Evolutionary conservation across 2,329 filamentous ascomycete genomes (phyloP).

Genomic region (Fusarium euwallaceae): DNA sequence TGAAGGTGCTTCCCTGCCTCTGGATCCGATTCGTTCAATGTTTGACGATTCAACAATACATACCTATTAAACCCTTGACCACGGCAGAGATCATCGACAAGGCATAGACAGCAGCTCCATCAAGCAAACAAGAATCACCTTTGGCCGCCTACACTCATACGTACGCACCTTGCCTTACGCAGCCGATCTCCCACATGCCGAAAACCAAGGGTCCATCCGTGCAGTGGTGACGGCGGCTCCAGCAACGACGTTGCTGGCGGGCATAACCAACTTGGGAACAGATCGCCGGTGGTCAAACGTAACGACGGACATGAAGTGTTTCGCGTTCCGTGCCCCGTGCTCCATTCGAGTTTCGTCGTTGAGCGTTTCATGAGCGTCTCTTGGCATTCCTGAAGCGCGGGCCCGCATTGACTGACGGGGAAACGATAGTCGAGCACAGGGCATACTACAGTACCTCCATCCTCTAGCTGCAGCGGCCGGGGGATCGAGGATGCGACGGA

Average conservation of each 20-base stretch:
- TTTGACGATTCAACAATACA: neutral
- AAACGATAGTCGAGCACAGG: conserved; percentile 21
- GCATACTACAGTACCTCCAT: neutral
- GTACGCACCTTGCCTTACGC: neutral
- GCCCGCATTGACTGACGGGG: conserved; percentile 36
- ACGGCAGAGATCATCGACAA: neutral
- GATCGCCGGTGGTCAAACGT: conserved; percentile 41
- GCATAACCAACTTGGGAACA: conserved; percentile 11
- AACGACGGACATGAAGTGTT: conserved; percentile 26
- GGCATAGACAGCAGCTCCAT: neutral
- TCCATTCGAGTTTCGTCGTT: conserved; percentile 33
- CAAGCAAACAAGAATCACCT: neutral
- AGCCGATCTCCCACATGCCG: conserved; percentile 10
- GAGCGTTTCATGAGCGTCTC: conserved; percentile 39
- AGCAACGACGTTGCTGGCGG: conserved; percentile 15
- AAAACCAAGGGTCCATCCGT: conserved; percentile 34
- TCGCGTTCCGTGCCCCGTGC: conserved; percentile 31
- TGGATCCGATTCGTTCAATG: conserved; percentile 1
- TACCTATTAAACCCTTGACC: neutral
- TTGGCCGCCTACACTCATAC: neutral
- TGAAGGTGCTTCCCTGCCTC: neutral
- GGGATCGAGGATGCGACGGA: neutral
- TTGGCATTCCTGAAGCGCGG: conserved; percentile 37
- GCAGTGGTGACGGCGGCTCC: conserved; percentile 6
- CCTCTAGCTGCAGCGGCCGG: neutral